Evolutionary conservation across 768 basidiomycete species (phyloP), one percentile per base, ranked within the genome.

Genomic region (Tephrocybe sp.): DNA sequence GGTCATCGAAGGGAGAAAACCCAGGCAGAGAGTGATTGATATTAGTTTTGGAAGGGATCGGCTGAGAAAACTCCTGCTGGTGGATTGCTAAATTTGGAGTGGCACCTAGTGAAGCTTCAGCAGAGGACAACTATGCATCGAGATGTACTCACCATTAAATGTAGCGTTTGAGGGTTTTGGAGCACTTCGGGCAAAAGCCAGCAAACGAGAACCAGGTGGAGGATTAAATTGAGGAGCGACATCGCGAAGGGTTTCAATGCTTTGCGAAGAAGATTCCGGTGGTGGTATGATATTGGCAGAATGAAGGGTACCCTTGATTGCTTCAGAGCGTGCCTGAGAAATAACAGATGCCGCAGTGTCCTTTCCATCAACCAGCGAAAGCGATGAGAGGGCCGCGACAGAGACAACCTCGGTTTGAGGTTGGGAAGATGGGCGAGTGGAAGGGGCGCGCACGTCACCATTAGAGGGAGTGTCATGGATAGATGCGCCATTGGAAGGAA

Each of bases 1-100:
- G 66, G n/a, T 80, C 81, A 30, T 84, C 80, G 54, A 84, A 84
- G 0, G 81, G 80, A 11, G 76, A 78, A 57, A 84, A 83, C 15
- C 71, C 72, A 22, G 69, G 60, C 30, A 55, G 51, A 34, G 64
- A 53, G 21, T 64, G 69, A 3, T 58, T 47, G 25, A 51, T 47
- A 25, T 74, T 73, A 22, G 60, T 12, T 56, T 64, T 66, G n/a
- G 53, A 30, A 22, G 56, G 42, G 5, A 47, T 52, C 31, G 61
- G 59, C 29, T 58, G 45, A 3, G 57, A 18, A 30, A 57, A 39
- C 24, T 68, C 64, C 25, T 56, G 44, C 42, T 54, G 51, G 30
- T 54, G 44, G 22, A 23, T 42, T 46, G 37, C 45, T 3, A 54
- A 34, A 45, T 45, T 56, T 1, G 50, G 48, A 24, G 41, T 44